Evolutionary conservation across 164 flowering plant genomes (phyloP).

Genomic region (Vitis amurensis): DNA sequence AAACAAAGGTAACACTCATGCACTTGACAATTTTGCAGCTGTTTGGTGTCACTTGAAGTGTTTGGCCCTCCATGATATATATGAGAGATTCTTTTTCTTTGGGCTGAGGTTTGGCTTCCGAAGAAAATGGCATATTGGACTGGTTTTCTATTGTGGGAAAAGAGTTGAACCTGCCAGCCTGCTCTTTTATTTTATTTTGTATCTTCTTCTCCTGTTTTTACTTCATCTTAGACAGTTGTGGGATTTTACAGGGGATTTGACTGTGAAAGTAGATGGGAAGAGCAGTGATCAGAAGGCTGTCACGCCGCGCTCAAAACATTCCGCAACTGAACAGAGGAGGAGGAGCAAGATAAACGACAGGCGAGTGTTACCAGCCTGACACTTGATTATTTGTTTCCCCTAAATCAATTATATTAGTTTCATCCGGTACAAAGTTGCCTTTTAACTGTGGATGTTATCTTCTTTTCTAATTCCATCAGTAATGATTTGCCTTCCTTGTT

Average conservation of each 20-base stretch:
- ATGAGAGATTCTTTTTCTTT: background rate
- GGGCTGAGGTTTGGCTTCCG: too few relatives aligned
- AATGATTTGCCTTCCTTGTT: too few relatives aligned
- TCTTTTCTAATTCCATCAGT: too few relatives aligned
- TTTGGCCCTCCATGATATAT: background rate
- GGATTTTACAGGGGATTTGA: slow-evolving; percentile 39
- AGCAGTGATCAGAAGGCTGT: slow-evolving; percentile 59
- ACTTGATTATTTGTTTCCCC: background rate
- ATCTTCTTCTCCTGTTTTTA: background rate
- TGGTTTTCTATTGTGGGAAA: too few relatives aligned
- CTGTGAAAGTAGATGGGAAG: slow-evolving; percentile 42
- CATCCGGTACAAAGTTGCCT: too few relatives aligned
- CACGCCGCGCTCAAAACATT: slow-evolving; percentile 84
- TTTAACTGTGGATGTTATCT: too few relatives aligned
- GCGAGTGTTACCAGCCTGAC: slow-evolving; percentile 33
- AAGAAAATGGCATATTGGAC: too few relatives aligned
- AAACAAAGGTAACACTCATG: slow-evolving; percentile 42
- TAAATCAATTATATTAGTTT: too few relatives aligned
- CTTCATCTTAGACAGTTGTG: background rate
- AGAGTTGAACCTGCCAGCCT: too few relatives aligned
- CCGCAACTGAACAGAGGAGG: slow-evolving; percentile 94
- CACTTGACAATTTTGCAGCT: background rate
- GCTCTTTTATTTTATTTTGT: too few relatives aligned
- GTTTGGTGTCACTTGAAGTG: slow-evolving; percentile 1
- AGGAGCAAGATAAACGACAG: slow-evolving; percentile 96